Percentiles rank a stretch among this genome's conserved stretches.
phyloP scores from a whole-genome alignment of 768 basidiomycete genomes.

The Tulasnella sp. region DNA sequence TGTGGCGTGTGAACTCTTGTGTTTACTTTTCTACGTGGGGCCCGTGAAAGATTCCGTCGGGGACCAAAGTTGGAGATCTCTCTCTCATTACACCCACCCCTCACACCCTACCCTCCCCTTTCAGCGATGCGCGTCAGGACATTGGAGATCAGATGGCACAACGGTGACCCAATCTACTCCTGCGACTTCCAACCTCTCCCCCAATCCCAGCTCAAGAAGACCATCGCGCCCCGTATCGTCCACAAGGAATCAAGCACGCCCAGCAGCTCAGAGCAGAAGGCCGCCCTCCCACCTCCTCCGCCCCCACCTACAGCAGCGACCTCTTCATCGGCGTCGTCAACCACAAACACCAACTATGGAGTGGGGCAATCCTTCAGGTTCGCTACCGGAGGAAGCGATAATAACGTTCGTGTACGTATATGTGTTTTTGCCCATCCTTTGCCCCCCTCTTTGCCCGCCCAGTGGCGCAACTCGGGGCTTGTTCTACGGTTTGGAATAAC shows the following conservation, averaged over 20 bases:
- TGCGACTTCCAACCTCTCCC: slow-evolving; percentile 90
- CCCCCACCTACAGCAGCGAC: background rate
- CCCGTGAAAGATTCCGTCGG: background rate
- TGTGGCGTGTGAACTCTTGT: background rate
- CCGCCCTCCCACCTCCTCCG: slow-evolving; percentile 32
- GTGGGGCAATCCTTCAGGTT: slow-evolving; percentile 77
- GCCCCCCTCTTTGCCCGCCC: background rate
- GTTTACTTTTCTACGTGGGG: background rate
- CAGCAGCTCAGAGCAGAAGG: slow-evolving; percentile 36
- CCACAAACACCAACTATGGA: slow-evolving; percentile 37
- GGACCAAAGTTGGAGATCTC: background rate
- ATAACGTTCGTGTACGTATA: slow-evolving; percentile 52
- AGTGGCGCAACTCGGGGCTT: background rate
- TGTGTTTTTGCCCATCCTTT: background rate
- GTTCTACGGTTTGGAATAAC: background rate
- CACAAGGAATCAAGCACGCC: slow-evolving; percentile 55
- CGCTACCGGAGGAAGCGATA: slow-evolving; percentile 95
- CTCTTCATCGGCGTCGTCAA: background rate
- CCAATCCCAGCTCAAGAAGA: slow-evolving; percentile 43
- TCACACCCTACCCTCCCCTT: background rate
- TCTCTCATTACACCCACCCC: background rate
- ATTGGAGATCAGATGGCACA: slow-evolving; percentile 95
- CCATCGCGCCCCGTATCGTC: slow-evolving; percentile 33
- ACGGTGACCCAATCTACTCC: slow-evolving; percentile 90
- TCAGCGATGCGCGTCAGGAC: slow-evolving; percentile 74